A percentile compares a stretch with the other conserved stretches of the same genome.
phyloP scores from a whole-genome alignment of 352 stramenopile genomes.

The Pythium phragmiticola region DNA sequence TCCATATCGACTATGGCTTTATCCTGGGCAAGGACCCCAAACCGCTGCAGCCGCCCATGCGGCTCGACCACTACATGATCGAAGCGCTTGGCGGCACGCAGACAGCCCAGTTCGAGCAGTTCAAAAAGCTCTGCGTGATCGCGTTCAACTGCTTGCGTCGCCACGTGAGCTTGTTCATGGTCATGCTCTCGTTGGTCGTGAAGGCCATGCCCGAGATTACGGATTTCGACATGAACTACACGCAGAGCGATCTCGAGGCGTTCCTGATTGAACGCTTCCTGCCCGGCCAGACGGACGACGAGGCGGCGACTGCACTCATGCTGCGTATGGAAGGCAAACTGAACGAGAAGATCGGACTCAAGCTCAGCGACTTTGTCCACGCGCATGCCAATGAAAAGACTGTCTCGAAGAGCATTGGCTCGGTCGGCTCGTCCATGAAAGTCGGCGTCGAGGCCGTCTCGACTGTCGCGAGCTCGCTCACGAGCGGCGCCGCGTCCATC shows the following conservation, averaged over 20 bases:
- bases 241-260: conserved; percentile 76
- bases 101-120: conserved; percentile 79
- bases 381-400: conserved; percentile 86
- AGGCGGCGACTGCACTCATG: conserved; percentile 75
- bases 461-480: conserved; percentile 75
- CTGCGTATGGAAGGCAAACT: conserved; percentile 86
- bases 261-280: conserved; percentile 85
- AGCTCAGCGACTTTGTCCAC: conserved; percentile 87
- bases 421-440: conserved; percentile 77
- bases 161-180: conserved; percentile 86
- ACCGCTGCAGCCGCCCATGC: conserved; percentile 96
- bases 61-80: conserved; percentile 93
- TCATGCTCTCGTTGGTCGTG: conserved; percentile 82
- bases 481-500: conserved; percentile 72
- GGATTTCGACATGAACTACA: conserved; percentile 86
- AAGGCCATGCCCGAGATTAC: conserved; percentile 83
- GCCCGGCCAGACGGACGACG: conserved; percentile 77
- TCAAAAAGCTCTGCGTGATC: conserved; percentile 86
- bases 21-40: conserved; percentile 99
- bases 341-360: conserved; percentile 83
- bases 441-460: conserved; percentile 79
- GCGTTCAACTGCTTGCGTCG: conserved; percentile 85
- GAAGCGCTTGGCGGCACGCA: conserved; percentile 78
- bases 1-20: conserved; percentile 99
- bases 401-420: conserved; percentile 77